These are phyloP conservation scores for Zygoascus meyerae DNA, from an alignment of 1,139 yeast species.

Conservation along the genomic window DNA sequence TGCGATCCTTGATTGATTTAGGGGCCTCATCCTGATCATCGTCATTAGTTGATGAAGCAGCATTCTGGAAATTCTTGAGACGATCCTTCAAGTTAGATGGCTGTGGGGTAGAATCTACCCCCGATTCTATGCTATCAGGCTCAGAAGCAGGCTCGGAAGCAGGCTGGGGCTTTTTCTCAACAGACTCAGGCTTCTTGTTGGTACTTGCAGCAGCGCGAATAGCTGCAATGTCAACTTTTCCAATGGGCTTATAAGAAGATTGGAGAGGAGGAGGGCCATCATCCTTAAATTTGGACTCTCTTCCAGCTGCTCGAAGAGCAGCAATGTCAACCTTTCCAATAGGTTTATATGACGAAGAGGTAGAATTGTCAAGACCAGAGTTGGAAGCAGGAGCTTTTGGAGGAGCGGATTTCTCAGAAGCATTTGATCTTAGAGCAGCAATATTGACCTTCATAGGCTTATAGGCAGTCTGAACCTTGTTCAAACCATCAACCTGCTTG, in stretches of 20 bases:
- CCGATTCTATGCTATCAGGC: constrained; percentile 42
- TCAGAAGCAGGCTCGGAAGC: constrained; percentile 10
- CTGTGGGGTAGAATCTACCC: constrained; percentile 50
- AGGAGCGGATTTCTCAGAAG: constrained; percentile 13
- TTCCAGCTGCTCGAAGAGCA: constrained; percentile 38
- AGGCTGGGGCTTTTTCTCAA: constrained; percentile 8
- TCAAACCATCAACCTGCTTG: constrained; percentile 31
- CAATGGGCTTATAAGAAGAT: constrained; percentile 49
- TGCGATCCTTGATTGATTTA: constrained; percentile 25
- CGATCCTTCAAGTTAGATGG: constrained; percentile 41
- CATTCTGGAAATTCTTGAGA: constrained; percentile 25
- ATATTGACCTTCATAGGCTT: constrained; percentile 53
- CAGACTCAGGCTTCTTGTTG: constrained; percentile 21
- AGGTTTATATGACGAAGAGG: constrained; percentile 48
- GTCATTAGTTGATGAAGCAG: constrained; percentile 4
- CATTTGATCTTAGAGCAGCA: constrained; percentile 32
- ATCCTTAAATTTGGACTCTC: constrained; percentile 28
- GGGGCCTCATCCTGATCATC: constrained; percentile 16
- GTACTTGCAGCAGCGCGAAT: constrained; percentile 38
- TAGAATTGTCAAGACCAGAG: constrained; percentile 25
- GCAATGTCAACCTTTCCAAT: constrained; percentile 53
- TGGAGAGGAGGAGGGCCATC: constrained; percentile 24
- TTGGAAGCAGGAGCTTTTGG: constrained; percentile 26
- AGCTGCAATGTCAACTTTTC: constrained; percentile 50
- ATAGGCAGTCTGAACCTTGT: constrained; percentile 60